Evolutionary conservation across 2,329 filamentous ascomycete genomes (phyloP).

Genomic region (Huntiella bhutanensis): DNA sequence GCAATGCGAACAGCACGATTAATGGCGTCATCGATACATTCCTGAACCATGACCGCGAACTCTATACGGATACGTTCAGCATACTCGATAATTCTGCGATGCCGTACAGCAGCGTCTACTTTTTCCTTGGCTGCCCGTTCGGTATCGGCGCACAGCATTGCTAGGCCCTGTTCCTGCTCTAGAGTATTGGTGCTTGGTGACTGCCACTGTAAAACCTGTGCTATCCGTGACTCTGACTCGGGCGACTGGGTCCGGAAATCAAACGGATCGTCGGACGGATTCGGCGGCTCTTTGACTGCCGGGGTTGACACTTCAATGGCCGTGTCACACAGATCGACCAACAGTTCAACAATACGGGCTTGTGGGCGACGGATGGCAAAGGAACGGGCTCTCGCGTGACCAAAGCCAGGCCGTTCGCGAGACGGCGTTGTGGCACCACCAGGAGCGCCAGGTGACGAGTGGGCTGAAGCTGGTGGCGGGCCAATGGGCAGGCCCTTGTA

Average conservation of each 20-base stretch:
- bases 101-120: conserved; percentile 79
- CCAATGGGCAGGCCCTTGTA: conserved; percentile 82
- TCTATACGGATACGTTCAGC: conserved; percentile 88
- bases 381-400: conserved; percentile 65
- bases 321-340: conserved; percentile 90
- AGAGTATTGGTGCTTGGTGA: conserved; percentile 79
- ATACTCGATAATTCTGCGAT: conserved; percentile 87
- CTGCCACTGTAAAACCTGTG: conserved; percentile 91
- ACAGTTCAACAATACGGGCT: conserved; percentile 80
- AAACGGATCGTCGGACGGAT: conserved; percentile 32
- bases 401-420: conserved; percentile 55
- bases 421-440: conserved; percentile 49
- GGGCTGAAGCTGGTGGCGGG: conserved; percentile 47
- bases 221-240: conserved; percentile 85
- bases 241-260: conserved; percentile 88
- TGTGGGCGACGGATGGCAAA: conserved; percentile 83
- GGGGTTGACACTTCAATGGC: conserved; percentile 88
- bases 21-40: conserved; percentile 85
- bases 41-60: conserved; percentile 79
- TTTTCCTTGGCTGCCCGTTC: conserved; percentile 70
- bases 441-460: conserved; percentile 42
- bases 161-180: conserved; percentile 82
- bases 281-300: conserved; percentile 64
- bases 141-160: conserved; percentile 75
- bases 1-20: conserved; percentile 77